These are phyloP conservation scores for Talaromyces piceae DNA, from an alignment of 2,329 filamentous ascomycete genomes.

Conservation along the genomic window DNA sequence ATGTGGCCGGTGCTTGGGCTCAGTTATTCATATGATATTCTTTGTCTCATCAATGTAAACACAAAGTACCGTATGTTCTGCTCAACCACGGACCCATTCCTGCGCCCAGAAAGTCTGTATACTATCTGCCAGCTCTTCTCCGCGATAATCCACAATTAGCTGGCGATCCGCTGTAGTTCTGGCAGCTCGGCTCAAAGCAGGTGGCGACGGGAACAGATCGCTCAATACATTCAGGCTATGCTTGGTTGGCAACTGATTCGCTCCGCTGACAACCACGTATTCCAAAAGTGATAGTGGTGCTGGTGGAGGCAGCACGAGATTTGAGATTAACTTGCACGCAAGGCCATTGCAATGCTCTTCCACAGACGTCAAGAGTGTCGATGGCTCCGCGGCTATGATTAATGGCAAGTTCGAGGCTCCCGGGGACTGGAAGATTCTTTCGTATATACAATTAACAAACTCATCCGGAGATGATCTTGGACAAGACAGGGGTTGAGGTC, in stretches of 20 bases:
- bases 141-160: slow-evolving; percentile 26
- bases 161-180: slow-evolving; percentile 16
- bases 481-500: slow-evolving; percentile 4
- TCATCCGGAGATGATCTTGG: neutral
- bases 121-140: slow-evolving; percentile 20
- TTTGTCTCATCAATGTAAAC: too few relatives aligned
- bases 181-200: slow-evolving; percentile 14
- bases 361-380: slow-evolving; percentile 15
- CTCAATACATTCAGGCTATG: slow-evolving; percentile 25
- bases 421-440: slow-evolving; percentile 16
- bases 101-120: slow-evolving; percentile 33
- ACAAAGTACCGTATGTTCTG: neutral
- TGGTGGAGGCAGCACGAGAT: slow-evolving; percentile 3
- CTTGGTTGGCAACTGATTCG: slow-evolving; percentile 16
- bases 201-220: slow-evolving; percentile 22
- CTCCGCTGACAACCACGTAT: slow-evolving; percentile 14
- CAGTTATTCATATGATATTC: too few relatives aligned
- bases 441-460: neutral
- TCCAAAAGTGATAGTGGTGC: slow-evolving; percentile 18
- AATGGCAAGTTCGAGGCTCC: slow-evolving; percentile 16
- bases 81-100: slow-evolving; percentile 22
- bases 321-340: slow-evolving; percentile 16
- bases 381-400: slow-evolving; percentile 26
- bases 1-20: too few relatives aligned
- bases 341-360: slow-evolving; percentile 30